Percentiles rank a stretch among this genome's conserved stretches.
These are phyloP conservation scores for Casuarina cunninghamiana DNA, from an alignment of 306 rosid species.

Conservation along the genomic window DNA sequence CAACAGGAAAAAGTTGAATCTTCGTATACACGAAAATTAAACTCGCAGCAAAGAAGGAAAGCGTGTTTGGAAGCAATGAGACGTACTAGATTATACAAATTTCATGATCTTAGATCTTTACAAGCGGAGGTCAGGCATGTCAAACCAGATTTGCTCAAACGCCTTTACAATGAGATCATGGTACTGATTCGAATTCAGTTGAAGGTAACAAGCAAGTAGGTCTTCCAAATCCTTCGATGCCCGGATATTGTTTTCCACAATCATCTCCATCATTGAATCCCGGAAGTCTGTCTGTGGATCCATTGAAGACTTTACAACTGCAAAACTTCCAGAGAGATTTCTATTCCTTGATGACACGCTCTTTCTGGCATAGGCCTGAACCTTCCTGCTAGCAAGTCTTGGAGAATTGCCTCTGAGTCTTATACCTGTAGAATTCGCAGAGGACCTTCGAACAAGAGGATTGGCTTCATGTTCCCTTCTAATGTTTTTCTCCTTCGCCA, in stretches of 20 bases:
- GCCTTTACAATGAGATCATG: constrained; percentile 79
- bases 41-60: constrained; percentile 10
- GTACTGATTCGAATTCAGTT: constrained; percentile 66
- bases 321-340: constrained; percentile 67
- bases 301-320: constrained; percentile 71
- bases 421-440: constrained; percentile 49
- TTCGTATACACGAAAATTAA: constrained; percentile 14
- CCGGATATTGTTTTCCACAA: constrained; percentile 72
- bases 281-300: constrained; percentile 82
- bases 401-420: constrained; percentile 74
- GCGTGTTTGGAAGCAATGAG: constrained; percentile 22
- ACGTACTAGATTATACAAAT: constrained; percentile 44
- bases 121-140: constrained; percentile 44
- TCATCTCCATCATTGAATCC: constrained; percentile 96
- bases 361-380: constrained; percentile 52
- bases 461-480: constrained; percentile 35
- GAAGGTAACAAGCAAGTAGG: constrained; percentile 89
- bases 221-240: constrained; percentile 81
- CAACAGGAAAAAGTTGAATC: constrained; percentile 8
- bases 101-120: constrained; percentile 32
- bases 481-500: constrained; percentile 36
- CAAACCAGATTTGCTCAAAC: constrained; percentile 83
- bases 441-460: constrained; percentile 35
- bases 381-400: constrained; percentile 57
- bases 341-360: constrained; percentile 52